A percentile compares a stretch with the other conserved stretches of the same genome.
Evolutionary conservation across 371 early-diverging fungal species (phyloP).

Genomic region (Mortierella sp.): DNA sequence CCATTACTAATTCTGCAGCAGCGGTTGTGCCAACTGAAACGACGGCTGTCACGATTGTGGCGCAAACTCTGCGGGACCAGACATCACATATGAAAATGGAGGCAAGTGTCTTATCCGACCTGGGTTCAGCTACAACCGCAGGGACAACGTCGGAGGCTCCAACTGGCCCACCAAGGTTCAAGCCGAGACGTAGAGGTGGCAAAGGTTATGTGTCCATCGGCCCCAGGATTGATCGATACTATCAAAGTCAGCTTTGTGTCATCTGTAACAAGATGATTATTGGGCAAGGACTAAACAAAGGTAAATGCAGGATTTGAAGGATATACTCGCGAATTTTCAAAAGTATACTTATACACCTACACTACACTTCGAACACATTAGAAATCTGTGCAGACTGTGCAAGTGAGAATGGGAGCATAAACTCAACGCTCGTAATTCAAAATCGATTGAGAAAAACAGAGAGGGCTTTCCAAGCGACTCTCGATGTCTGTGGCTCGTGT

Average conservation of each 20-base stretch:
- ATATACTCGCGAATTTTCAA: too few species aligned
- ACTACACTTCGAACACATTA: neutral
- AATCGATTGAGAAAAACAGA: conserved; percentile 35
- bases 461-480: conserved; percentile 28
- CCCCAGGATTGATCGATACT: conserved; percentile 47
- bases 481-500: conserved; percentile 49
- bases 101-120: neutral
- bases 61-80: conserved; percentile 8
- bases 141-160: neutral
- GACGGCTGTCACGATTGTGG: conserved; percentile 17
- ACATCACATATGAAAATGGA: neutral
- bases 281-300: conserved; percentile 25
- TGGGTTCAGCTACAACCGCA: neutral
- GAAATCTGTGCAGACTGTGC: conserved; percentile 39
- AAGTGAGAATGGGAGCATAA: conserved; percentile 18
- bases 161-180: conserved; percentile 17
- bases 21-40: conserved; percentile 16
- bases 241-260: conserved; percentile 44
- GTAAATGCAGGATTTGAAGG: neutral
- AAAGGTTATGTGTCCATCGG: conserved; percentile 43
- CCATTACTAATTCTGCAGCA: conserved; percentile 2
- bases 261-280: conserved; percentile 30
- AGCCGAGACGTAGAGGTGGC: conserved; percentile 37
- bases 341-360: neutral
- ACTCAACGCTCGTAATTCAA: conserved; percentile 31